Evolutionary conservation across 306 rosid species (phyloP).

Genomic region (Medicago arabica): DNA sequence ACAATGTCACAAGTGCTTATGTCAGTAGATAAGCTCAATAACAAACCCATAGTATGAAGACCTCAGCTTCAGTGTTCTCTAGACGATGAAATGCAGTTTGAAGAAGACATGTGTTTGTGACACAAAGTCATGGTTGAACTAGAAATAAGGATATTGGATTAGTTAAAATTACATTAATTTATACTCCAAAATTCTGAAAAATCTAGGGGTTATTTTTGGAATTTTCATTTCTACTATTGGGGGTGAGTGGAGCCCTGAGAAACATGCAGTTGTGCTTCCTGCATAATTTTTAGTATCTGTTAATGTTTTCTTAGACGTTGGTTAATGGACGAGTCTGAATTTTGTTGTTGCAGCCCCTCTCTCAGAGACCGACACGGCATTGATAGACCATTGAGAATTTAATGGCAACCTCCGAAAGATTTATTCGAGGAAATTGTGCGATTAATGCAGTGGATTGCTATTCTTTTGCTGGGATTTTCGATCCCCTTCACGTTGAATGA

Average conservation of each 20-base stretch:
- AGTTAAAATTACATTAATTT: not conserved
- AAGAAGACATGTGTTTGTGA: not conserved
- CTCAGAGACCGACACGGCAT: constrained; percentile 91
- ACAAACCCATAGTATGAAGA: not conserved
- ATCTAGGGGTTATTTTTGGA: not conserved
- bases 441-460: constrained; percentile 46
- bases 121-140: not conserved
- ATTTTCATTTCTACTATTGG: not conserved
- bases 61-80: not conserved
- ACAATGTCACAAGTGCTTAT: no score
- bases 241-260: not conserved
- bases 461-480: constrained; percentile 44
- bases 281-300: not conserved
- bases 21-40: no score
- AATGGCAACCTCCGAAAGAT: constrained; percentile 39
- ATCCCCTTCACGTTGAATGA: constrained; percentile 45
- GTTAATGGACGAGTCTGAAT: constrained; percentile 21
- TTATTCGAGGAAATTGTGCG: constrained; percentile 28
- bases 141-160: constrained; percentile 21
- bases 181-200: not conserved
- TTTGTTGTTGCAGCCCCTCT: constrained; percentile 84
- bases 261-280: not conserved
- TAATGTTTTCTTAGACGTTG: not conserved
- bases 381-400: constrained; percentile 81
- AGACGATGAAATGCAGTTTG: constrained; percentile 25